phyloP scores from a whole-genome alignment of 2,329 filamentous ascomycete species.

The Aspergillus sp. region DNA sequence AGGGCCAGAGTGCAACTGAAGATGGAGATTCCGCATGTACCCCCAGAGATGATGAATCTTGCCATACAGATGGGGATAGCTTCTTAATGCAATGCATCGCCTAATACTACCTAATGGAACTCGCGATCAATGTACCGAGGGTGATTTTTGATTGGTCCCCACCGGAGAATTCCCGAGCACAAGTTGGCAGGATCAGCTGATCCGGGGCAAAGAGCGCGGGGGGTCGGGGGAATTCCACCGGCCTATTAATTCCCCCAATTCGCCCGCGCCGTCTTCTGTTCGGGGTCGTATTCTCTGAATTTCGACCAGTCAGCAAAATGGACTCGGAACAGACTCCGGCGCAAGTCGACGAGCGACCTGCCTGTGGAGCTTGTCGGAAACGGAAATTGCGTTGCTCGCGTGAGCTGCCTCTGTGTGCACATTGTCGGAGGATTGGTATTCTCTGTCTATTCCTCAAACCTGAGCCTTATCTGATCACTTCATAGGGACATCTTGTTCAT shows the following conservation, averaged over 20 bases:
- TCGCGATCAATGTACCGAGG: no score
- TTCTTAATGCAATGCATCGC: background rate
- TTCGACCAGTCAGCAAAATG: background rate
- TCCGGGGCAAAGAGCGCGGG: background rate
- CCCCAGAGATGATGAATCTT: background rate
- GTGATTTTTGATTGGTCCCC: background rate
- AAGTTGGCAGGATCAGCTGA: background rate
- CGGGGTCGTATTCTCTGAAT: no score
- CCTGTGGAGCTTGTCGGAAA: conserved; percentile 12
- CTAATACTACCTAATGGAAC: no score
- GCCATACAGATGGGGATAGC: background rate
- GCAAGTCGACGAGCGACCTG: background rate
- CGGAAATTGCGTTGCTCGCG: conserved; percentile 11
- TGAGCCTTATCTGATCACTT: no score
- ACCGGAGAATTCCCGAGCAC: background rate
- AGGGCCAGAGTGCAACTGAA: background rate
- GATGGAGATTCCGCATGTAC: background rate
- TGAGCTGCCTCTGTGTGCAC: conserved; percentile 2
- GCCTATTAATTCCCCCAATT: background rate
- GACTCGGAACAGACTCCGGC: background rate
- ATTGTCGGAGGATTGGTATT: conserved; percentile 12
- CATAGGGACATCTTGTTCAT: conserved; percentile 31
- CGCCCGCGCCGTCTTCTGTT: no score
- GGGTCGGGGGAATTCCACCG: background rate
- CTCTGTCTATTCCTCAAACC: no score